Evolutionary conservation across 1,139 yeast species (phyloP), one percentile per base, ranked within the genome.

Genomic region (Kodamaea anthophila): DNA sequence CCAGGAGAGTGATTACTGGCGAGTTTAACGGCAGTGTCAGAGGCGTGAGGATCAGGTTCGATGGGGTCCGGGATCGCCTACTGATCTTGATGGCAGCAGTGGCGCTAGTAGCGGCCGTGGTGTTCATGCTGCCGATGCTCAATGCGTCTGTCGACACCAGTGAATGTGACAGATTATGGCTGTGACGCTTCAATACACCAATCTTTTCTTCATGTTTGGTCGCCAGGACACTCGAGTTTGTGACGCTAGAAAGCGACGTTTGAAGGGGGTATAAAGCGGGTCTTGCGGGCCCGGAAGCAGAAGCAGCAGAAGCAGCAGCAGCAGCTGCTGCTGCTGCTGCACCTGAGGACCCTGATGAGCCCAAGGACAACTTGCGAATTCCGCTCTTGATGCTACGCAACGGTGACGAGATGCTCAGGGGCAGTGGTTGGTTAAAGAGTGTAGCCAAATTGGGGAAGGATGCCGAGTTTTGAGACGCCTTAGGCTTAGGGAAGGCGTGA

Each of bases 1-100:
- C 73, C 10, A 65, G 53, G 14, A 66, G 45, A 1, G 69, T 64
- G 22, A 66, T 59, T 23, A 64, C 51, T 21, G 72, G 71, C 18
- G 66, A 62, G 22, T 57, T 45, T 23, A 54, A 42, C 3, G 62
- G 57, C 1, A 68, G 64, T 3, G 67, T 60, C 10, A 60, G 46
- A 1, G 66, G 52, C 5, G 52, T 41, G 26, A 39, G 33, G 10
- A 39, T 26, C 21, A 32, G 29, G 28, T 36, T 40, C 11, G 46
- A 41, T 9, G 39, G 32, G 5, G 41, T 37, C 14, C 42, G 25
- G 2, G 42, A 36, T 15, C 41, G 23, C 21, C 31, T 33, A 2
- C 38, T 9, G 14, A 21, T 22, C 23, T 36, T 37, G 28, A 10
- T 9, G n/a, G 24, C 26, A 24, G 24, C 24, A 9, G 19, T 5